These are phyloP conservation scores for Botrytis pseudocinerea DNA, from an alignment of 2,329 filamentous ascomycete genomes.

Conservation along the genomic window DNA sequence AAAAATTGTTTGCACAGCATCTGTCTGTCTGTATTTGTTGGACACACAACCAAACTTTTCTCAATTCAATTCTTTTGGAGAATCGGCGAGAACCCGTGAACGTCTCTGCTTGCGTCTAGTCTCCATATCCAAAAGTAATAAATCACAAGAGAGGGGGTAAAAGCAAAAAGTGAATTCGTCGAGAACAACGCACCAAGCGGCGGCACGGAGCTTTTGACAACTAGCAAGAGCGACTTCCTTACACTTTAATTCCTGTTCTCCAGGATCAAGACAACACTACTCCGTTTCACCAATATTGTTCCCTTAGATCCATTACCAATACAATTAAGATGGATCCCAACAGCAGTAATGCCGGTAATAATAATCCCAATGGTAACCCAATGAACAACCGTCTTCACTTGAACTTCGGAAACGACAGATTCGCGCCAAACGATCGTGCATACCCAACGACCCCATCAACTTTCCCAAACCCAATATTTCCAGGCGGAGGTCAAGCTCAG, in stretches of 20 bases:
- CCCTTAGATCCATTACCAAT: neutral
- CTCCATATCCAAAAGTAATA: neutral
- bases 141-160: neutral
- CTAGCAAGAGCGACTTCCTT: slow-evolving; percentile 7
- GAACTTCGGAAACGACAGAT: slow-evolving; percentile 53
- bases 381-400: slow-evolving; percentile 37
- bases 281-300: slow-evolving; percentile 8
- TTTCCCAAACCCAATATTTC: slow-evolving; percentile 82
- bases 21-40: neutral
- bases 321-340: slow-evolving; percentile 24
- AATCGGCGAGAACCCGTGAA: neutral
- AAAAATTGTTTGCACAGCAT: neutral
- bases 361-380: slow-evolving; percentile 26
- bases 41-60: neutral
- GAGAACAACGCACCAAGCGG: slow-evolving; percentile 10
- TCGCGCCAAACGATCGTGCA: slow-evolving; percentile 62
- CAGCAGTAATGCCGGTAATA: slow-evolving; percentile 24
- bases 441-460: slow-evolving; percentile 92
- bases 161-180: slow-evolving; percentile 8
- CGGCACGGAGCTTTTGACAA: slow-evolving; percentile 10
- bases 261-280: slow-evolving; percentile 18
- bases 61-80: neutral
- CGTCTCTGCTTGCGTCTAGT: neutral
- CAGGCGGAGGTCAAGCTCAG: slow-evolving; percentile 37
- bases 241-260: slow-evolving; percentile 6